Evolutionary conservation across 73 alveolate genomes (phyloP), one percentile per base, ranked within the genome.

Genomic region (Paraurostyla sp.): DNA sequence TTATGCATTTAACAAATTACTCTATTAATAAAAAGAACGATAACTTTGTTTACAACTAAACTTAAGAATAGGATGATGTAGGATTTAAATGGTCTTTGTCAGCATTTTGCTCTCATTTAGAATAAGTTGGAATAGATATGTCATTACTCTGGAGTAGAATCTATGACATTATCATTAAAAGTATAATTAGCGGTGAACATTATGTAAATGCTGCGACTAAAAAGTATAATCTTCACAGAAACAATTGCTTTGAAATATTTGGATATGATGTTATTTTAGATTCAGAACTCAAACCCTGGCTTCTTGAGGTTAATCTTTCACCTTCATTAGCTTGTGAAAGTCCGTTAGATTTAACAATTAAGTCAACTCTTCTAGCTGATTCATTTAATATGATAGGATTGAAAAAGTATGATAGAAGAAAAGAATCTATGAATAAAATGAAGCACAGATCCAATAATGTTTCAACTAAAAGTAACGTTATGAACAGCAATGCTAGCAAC

Each of bases 241-340:
- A 92, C 60, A 92, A 94, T 56, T 95, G 99, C 71, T 95, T 95
- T 75, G 99, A 95, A 65, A 83, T 91, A 23, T 92, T 92, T 82
- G 99, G 98, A 25, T 95, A 85, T 90, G 98, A 96, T 88, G 92
- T 96, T 38, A 68, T 94, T 59, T 38, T 96, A 40, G 99, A 94
- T 71, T 90, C 94, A 13, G 94, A 96, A 45, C 91, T 93, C 40
- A 96, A 94, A 54, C 99, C 99, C 0, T 96, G 99, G 98, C 93
- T 96, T 52, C 82, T 96, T 7, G 99, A 96, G 81, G 95, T 96
- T n/a, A 96, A 96, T 90, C 88, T 95, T 4, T 94, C 98, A 42
- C 99, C 99, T 0, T 84, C 97, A 38, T 88, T 96, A 23, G 97
- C 96, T 38, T 90, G 97, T 32, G 96, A 96, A 30, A 54, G 95